Base-by-base conservation (phyloP, 2,329 filamentous ascomycete species). In the Verticillium alfalfae region DNA sequence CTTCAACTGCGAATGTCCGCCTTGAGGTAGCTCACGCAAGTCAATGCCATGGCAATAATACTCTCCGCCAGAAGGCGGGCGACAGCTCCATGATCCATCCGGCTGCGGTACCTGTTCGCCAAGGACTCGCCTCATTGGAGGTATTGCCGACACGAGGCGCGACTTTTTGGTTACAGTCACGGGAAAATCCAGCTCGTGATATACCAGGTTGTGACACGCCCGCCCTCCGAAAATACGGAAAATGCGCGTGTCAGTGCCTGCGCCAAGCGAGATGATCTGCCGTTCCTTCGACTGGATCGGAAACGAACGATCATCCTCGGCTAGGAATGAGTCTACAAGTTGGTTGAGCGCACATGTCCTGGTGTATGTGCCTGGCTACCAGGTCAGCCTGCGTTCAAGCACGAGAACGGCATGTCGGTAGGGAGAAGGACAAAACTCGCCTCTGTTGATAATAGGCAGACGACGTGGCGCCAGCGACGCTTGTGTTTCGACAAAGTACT, bases 151-250 rank as follows among this genome's bases (percentile, higher is more conserved):
- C 7, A 83, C 76, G 3, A 77, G 77, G 59, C 74, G 74, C 54
- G 90, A 81, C 75, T 94, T 97, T 52, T 83, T 81, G 2, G 78
- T 71, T n/a, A 87, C 88, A 60, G 93, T 93, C 26, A 83, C 75
- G 0, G 90, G 83, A 69, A 98, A 98, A 74, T 99, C 95, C 61
- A 99, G 80, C 74, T 99, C 95, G 73, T 98, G 93, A 73, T 98
- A 99, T 62, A 89, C 73, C 18, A 97, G 74, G 13, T 74, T 70
- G 15, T 69, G 61, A 5, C 69, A 65, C 7, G 63, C 60, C 0
- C 78, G 72, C 16, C 77, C 72, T 9, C 84, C 75, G 63, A 91
- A 82, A 1, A 97, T 78, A 22, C 92, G 88, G 70, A 97, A 93
- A 63, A 88, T 89, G 16, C 95, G 86, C 7, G 95, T 98, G 72